Conservation (phyloP, 1,284 basidiomycete genomes). For the Austropuccinia psidii region DNA sequence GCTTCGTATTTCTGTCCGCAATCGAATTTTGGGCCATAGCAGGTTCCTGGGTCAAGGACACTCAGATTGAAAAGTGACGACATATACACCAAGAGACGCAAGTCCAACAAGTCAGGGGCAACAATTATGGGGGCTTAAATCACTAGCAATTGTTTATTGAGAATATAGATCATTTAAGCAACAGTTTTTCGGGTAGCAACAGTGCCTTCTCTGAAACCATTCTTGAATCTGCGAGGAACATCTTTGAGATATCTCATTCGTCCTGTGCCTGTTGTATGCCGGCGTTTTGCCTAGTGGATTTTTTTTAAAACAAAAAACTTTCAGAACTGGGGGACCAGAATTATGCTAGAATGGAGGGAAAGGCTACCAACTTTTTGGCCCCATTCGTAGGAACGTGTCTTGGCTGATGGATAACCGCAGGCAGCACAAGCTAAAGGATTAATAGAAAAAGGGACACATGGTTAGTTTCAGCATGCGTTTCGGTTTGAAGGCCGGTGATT, state of each 20-base stretch:
- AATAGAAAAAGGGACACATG: background rate
- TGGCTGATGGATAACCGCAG: slow-evolving; percentile 94
- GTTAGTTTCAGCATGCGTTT: background rate
- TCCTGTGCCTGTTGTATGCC: slow-evolving; percentile 67
- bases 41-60: no score
- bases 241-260: slow-evolving; percentile 87
- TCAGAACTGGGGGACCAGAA: background rate
- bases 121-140: no score
- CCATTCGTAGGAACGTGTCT: slow-evolving; percentile 95
- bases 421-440: slow-evolving; percentile 69
- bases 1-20: no score
- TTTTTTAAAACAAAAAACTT: background rate
- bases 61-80: no score
- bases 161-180: background rate
- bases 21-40: no score
- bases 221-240: slow-evolving; percentile 91
- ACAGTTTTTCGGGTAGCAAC: slow-evolving; percentile 26
- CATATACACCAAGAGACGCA: no score
- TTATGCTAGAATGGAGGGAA: background rate
- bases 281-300: slow-evolving; percentile 14
- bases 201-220: slow-evolving; percentile 60
- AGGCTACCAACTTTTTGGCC: slow-evolving; percentile 68
- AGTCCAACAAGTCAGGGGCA: no score
- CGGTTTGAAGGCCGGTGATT: background rate
- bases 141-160: no score